phyloP scores from a whole-genome alignment of 768 basidiomycete genomes.

The Leccinum boreale region DNA sequence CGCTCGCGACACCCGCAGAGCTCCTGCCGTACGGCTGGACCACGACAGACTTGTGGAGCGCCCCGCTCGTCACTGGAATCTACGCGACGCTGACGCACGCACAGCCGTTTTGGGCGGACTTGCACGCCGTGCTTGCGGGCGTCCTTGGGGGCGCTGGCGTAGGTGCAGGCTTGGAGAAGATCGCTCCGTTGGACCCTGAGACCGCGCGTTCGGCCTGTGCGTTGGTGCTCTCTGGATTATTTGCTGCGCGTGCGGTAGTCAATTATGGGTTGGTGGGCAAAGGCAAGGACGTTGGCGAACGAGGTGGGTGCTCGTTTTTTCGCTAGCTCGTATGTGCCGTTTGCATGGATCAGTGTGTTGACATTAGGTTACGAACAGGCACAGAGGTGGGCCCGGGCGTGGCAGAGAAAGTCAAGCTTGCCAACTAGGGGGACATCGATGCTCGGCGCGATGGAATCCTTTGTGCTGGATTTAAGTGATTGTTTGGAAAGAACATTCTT shows the following conservation, averaged over 20 bases:
- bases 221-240: conserved; percentile 56
- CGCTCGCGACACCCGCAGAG: conserved; percentile 75
- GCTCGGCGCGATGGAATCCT: conserved; percentile 7
- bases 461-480: not conserved
- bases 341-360: not conserved
- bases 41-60: conserved; percentile 81
- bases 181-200: conserved; percentile 56
- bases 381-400: conserved; percentile 10
- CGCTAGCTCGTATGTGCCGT: no score
- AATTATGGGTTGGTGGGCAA: conserved; percentile 44
- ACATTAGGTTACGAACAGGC: conserved; percentile 1
- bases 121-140: conserved; percentile 47
- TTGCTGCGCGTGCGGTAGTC: conserved; percentile 60
- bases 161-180: conserved; percentile 11
- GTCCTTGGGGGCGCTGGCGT: conserved; percentile 36
- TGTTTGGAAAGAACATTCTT: conserved; percentile 8
- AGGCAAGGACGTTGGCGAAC: conserved; percentile 10
- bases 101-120: conserved; percentile 77
- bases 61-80: conserved; percentile 70
- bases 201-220: conserved; percentile 73
- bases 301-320: conserved; percentile 10
- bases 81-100: conserved; percentile 84
- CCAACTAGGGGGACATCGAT: not conserved
- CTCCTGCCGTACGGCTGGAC: conserved; percentile 84
- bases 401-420: not conserved